Conservation (phyloP, 805 yeast species). For the Myxozyma neotropica region DNA sequence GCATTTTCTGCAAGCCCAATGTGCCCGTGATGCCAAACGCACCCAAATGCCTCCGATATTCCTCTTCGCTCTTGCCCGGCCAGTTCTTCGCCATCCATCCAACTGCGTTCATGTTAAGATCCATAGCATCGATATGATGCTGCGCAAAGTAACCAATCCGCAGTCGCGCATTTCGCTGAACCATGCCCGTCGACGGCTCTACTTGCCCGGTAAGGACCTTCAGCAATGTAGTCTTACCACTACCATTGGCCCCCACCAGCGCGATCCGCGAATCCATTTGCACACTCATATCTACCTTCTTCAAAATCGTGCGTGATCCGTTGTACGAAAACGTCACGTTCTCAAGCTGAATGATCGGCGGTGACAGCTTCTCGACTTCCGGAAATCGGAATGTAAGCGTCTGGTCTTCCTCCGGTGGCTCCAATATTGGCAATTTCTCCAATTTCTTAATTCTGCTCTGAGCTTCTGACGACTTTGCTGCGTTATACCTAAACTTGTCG, state of each 20-base stretch:
- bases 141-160: slow-evolving; percentile 97
- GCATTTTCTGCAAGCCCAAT: slow-evolving; percentile 87
- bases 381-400: slow-evolving; percentile 86
- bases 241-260: slow-evolving; percentile 97
- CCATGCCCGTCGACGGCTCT: slow-evolving; percentile 74
- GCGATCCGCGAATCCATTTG: slow-evolving; percentile 96
- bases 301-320: slow-evolving; percentile 63
- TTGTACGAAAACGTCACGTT: slow-evolving; percentile 83
- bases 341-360: slow-evolving; percentile 88
- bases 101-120: slow-evolving; percentile 78
- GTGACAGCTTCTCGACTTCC: slow-evolving; percentile 88
- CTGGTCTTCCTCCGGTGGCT: slow-evolving; percentile 92
- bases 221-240: slow-evolving; percentile 95
- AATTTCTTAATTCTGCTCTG: slow-evolving; percentile 96
- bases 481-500: slow-evolving; percentile 95
- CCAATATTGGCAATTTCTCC: slow-evolving; percentile 90
- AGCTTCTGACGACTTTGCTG: slow-evolving; percentile 96
- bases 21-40: slow-evolving; percentile 97
- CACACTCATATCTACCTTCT: slow-evolving; percentile 82
- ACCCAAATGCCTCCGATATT: slow-evolving; percentile 93
- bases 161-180: slow-evolving; percentile 78
- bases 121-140: slow-evolving; percentile 98
- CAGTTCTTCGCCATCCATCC: slow-evolving; percentile 87
- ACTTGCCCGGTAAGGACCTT: slow-evolving; percentile 80
- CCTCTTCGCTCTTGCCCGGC: slow-evolving; percentile 96